phyloP scores from a whole-genome alignment of 805 yeast species.

The Candida dajiaensis region DNA sequence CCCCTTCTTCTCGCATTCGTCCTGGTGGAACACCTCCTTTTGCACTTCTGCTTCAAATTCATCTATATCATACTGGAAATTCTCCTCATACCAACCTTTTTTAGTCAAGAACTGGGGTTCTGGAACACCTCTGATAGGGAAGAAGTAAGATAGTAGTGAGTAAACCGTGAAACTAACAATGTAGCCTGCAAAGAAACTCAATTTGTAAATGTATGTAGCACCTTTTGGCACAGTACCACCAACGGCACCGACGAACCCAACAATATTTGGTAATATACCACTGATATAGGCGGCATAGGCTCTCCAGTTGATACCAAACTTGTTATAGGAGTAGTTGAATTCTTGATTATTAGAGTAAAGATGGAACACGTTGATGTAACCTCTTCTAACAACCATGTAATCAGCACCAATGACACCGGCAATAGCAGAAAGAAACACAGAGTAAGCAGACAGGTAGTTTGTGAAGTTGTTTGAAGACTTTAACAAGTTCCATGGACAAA shows the following conservation, averaged over 20 bases:
- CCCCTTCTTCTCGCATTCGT: background rate
- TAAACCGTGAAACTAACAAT: constrained; percentile 51
- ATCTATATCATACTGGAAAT: background rate
- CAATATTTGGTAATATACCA: constrained; percentile 79
- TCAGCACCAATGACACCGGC: constrained; percentile 73
- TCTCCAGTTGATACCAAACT: constrained; percentile 73
- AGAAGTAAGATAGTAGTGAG: constrained; percentile 42
- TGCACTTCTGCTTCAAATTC: background rate
- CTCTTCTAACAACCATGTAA: constrained; percentile 69
- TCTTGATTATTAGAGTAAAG: constrained; percentile 44
- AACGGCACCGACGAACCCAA: constrained; percentile 83
- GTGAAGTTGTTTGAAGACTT: constrained; percentile 68
- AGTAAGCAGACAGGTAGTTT: constrained; percentile 72
- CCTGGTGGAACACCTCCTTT: background rate
- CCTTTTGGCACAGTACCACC: constrained; percentile 75
- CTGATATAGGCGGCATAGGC: constrained; percentile 74
- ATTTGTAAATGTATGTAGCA: constrained; percentile 64
- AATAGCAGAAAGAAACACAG: constrained; percentile 77
- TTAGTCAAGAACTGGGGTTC: constrained; percentile 33
- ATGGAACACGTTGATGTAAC: constrained; percentile 56
- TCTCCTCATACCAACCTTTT: constrained; percentile 42
- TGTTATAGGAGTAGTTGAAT: constrained; percentile 53
- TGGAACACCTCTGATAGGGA: constrained; percentile 48
- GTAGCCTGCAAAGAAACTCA: constrained; percentile 78
- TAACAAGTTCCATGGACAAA: constrained; percentile 81